Conservation (phyloP, 78 protist genomes). For the Dictyostelium purpureum region DNA sequence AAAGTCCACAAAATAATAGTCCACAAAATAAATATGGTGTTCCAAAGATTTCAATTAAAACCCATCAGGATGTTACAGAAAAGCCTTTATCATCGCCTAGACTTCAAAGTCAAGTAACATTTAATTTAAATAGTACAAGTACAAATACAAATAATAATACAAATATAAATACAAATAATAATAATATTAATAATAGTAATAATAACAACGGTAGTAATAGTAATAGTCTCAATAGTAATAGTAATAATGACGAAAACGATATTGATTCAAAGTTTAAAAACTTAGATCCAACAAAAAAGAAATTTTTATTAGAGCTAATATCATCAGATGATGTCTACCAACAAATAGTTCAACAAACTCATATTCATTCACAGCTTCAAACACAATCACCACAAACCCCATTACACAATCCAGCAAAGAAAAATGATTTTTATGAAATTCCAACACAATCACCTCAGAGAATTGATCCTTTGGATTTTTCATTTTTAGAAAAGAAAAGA, state of each 20-base stretch:
- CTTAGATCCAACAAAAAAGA: neutral
- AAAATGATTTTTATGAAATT: neutral
- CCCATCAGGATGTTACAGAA: neutral
- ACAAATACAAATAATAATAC: neutral
- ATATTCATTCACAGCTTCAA: neutral
- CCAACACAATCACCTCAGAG: constrained; percentile 57
- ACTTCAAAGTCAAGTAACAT: neutral
- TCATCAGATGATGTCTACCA: neutral
- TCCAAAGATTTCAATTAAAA: neutral
- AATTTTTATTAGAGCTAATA: neutral
- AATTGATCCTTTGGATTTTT: neutral
- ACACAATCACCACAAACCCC: neutral
- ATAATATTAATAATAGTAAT: neutral
- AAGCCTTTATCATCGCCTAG: neutral
- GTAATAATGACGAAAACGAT: neutral
- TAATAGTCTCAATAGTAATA: neutral
- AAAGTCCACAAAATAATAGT: neutral
- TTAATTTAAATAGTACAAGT: neutral
- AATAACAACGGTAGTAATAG: neutral
- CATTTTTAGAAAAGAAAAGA: constrained; percentile 8
- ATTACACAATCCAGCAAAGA: neutral
- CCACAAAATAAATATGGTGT: neutral
- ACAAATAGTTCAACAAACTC: neutral
- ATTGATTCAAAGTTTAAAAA: neutral
- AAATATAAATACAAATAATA: neutral